Conservation (phyloP, 2,329 filamentous ascomycete genomes). For the Celoporthe dispersa region DNA sequence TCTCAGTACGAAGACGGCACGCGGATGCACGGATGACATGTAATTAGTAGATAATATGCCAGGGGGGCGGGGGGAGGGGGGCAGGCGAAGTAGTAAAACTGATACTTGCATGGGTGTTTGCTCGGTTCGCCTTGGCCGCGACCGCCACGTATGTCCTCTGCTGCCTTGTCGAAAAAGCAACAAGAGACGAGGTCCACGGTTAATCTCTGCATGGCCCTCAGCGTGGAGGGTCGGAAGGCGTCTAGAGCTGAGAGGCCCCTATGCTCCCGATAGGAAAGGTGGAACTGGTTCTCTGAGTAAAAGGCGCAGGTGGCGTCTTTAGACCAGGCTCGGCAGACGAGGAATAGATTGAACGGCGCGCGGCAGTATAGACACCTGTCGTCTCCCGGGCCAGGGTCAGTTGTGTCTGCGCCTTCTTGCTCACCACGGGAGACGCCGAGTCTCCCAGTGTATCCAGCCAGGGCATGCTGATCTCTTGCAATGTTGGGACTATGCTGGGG, state of each 20-base stretch:
- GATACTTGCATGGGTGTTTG: neutral
- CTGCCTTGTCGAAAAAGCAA: neutral
- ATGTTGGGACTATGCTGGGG: neutral
- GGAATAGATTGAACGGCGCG: neutral
- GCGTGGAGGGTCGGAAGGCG: neutral
- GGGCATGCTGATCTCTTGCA: neutral
- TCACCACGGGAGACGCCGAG: neutral
- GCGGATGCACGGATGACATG: no score
- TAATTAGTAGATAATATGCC: no score
- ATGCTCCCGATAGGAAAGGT: neutral
- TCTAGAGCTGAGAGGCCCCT: neutral
- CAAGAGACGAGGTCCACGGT: neutral
- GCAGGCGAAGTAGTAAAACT: no score
- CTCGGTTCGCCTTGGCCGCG: no score
- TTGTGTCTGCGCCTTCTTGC: no score
- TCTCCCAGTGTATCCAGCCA: neutral
- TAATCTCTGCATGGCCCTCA: neutral
- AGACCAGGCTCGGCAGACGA: conserved; percentile 5
- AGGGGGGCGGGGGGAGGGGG: no score
- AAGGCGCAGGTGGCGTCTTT: neutral
- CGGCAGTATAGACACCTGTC: neutral
- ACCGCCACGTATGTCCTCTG: no score
- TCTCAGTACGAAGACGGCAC: neutral
- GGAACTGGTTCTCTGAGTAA: neutral
- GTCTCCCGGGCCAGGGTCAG: neutral